Conservation (phyloP, 164 flowering plant genomes). For the Aristolochia fimbriata region DNA sequence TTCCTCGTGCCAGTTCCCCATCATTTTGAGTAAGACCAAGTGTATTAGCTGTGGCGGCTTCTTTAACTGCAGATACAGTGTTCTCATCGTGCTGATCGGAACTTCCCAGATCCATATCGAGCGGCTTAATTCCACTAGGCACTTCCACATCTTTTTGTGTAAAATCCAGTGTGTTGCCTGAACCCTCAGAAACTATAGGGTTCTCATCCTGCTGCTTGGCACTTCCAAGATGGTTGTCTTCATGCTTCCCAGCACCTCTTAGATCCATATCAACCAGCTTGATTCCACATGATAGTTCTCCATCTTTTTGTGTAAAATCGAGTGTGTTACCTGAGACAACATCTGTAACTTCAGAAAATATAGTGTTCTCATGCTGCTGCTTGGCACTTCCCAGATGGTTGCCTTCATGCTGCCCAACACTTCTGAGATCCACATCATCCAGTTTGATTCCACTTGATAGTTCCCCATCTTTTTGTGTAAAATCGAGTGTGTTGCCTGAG, state of each 20-base stretch:
- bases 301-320: conserved; percentile 10
- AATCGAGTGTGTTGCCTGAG: conserved; percentile 9
- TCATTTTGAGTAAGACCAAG: conserved; percentile 8
- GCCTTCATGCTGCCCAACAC: no score
- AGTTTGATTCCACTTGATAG: conserved; percentile 3
- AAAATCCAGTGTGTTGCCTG: conserved; percentile 6
- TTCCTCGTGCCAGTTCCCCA: conserved; percentile 16
- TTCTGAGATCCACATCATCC: no score
- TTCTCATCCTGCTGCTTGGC: no score
- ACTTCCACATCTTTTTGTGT: conserved; percentile 17
- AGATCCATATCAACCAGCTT: no score
- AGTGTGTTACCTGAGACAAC: conserved; percentile 11
- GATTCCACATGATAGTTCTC: conserved; percentile 10
- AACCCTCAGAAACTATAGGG: conserved; percentile 1
- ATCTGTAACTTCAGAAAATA: conserved; percentile 2
- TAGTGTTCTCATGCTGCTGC: no score
- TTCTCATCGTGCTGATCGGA: no score
- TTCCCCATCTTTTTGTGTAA: conserved; percentile 16
- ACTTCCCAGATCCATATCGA: no score
- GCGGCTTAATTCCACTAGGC: not conserved
- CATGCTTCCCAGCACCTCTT: no score
- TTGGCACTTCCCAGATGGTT: no score
- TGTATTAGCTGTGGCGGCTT: conserved; percentile 12
- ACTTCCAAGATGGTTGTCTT: no score
- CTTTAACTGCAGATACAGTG: not conserved